Evolutionary conservation across 179 eudicot species (phyloP), one percentile per base, ranked within the genome.

Genomic region (Drosera spatulata): DNA sequence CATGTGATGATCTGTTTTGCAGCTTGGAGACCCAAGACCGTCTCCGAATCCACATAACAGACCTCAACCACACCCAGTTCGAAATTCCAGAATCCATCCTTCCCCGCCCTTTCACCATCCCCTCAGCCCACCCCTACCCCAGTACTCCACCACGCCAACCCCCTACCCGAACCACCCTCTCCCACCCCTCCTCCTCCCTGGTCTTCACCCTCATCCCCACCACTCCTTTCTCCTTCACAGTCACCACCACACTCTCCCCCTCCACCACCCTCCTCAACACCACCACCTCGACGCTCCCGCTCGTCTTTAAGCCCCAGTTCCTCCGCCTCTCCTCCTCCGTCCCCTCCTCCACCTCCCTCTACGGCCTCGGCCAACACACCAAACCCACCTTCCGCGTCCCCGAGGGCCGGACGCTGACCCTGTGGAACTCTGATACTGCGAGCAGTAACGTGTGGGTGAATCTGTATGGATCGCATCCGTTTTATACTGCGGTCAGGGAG

Each of bases 291-390:
- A 22, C 33, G 1, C 73, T 83, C 10, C 55, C 54, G 73, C 73
- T 87, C 64, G 33, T 80, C 59, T 90, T 81, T 82, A 90, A 90
- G 54, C 81, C 75, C 68, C 94, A 87, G 53, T 85, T 76, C 70
- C 71, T 87, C 51, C 81, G 76, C 7, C 73, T 87, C 69, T 71
- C 90, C 51, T 77, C 94, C 53, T 64, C 75, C 1, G 79, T 90
- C 49, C 93, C 95, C 2, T 46, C 61, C 53, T 3, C 43, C 0
- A 64, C 64, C 7, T 77, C 97, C 55, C 69, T 90, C 12, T 90
- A 85, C 50, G 94, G 97, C 56, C 79, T 90, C 4, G 97, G 97
- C 0, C 94, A 90, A 50, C 95, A 90, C 73, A 81, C 86, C 10
- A 81, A 83, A 66, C 66, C 73, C 59, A 72, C 84, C 0, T 87